Evolutionary conservation across 306 rosid species (phyloP), one percentile per base, ranked within the genome.

Genomic region (Gillenia trifoliata): DNA sequence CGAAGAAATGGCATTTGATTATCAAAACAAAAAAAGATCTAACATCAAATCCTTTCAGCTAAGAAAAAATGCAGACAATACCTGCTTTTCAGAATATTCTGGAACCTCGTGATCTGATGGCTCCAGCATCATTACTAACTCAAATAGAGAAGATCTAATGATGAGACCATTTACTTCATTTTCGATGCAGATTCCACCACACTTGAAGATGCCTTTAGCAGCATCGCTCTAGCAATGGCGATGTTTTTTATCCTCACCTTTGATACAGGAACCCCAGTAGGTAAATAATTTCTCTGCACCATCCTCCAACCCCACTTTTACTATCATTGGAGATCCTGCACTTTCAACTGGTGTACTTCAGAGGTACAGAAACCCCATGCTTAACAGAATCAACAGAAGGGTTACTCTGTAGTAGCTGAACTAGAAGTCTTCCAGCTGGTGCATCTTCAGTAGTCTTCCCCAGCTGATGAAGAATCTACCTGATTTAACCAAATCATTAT

Each of bases 41-140:
- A 52, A 26, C 8, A 43, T 68, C 74, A 77, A 83, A 79, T n/a
- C n/a, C 60, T 19, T 49, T 31, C 60, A 77, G 63, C 56, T n/a
- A 66, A 72, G 41, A 45, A 31, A 68, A 17, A 25, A 47, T 29
- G 69, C 56, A 26, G 41, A 66, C 72, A 72, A 79, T 80, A 93
- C 98, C 98, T 88, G 81, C 54, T 81, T 75, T 83, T 80, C 87
- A 66, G 89, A 74, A 79, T 19, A 52, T 69, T 81, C 83, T 34
- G 82, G 88, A 76, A 64, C 71, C 56, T 86, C 82, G 12, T 78
- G 75, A 65, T 81, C 82, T 81, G 30, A 25, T 17, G 75, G 70
- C 70, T 59, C 71, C 75, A 59, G 80, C 77, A 28, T 66, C 83
- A 80, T 84, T 73, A 66, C 70, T 69, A 70, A 78, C 25, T 78